Conservation (phyloP, 768 basidiomycete genomes). For the Boletellus emodensis region DNA sequence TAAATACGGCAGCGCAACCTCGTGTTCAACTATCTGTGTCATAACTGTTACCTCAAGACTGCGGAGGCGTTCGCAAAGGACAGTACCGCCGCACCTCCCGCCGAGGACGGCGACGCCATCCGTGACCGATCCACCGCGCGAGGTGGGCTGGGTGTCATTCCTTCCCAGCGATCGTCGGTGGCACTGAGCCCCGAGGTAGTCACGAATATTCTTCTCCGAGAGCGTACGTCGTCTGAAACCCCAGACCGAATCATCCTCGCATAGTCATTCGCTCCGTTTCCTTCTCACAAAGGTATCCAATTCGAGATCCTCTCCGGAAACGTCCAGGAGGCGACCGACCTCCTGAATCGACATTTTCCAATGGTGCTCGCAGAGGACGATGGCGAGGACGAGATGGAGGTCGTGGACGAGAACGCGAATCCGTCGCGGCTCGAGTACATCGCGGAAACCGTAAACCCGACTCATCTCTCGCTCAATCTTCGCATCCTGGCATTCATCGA, state of each 20-base stretch:
- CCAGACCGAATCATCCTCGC: background rate
- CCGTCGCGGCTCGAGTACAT: conserved; percentile 44
- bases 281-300: conserved; percentile 54
- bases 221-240: conserved; percentile 39
- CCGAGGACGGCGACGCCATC: conserved; percentile 70
- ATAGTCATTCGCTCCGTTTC: background rate
- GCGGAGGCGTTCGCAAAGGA: conserved; percentile 65
- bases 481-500: conserved; percentile 88
- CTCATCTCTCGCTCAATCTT: conserved; percentile 77
- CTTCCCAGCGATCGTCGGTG: conserved; percentile 15
- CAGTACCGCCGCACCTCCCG: conserved; percentile 56
- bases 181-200: conserved; percentile 39
- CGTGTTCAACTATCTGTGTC: conserved; percentile 74
- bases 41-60: conserved; percentile 68
- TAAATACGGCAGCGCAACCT: conserved; percentile 48
- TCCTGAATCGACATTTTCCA: conserved; percentile 74
- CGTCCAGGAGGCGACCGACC: conserved; percentile 64
- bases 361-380: conserved; percentile 48
- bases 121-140: conserved; percentile 18
- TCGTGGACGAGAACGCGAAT: conserved; percentile 25
- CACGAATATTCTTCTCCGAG: conserved; percentile 46
- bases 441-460: conserved; percentile 64
- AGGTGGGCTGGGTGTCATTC: background rate
- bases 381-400: conserved; percentile 10
- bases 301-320: conserved; percentile 66